Evolutionary conservation across 768 basidiomycete species (phyloP).

Genomic region (Coprinopsis strossmayeri): DNA sequence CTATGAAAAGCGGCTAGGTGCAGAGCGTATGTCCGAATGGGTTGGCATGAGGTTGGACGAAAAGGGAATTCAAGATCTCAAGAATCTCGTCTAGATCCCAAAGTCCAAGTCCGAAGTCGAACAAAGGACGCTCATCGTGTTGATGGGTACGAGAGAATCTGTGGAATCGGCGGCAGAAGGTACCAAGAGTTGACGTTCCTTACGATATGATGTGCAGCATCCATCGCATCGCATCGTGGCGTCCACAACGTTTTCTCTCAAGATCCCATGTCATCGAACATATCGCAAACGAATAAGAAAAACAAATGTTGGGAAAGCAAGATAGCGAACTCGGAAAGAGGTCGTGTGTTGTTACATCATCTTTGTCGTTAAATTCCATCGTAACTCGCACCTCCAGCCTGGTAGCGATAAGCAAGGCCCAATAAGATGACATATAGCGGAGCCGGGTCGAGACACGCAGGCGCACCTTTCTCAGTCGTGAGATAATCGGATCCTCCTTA

Average conservation of each 20-base stretch:
- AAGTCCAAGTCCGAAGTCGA: neutral
- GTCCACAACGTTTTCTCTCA: too few species aligned
- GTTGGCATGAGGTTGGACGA: slow-evolving; percentile 78
- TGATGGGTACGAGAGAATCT: too few species aligned
- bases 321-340: too few species aligned
- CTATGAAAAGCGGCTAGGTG: slow-evolving; percentile 81
- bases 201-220: too few species aligned
- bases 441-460: slow-evolving; percentile 6
- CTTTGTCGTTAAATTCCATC: slow-evolving; percentile 57
- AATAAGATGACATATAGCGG: neutral
- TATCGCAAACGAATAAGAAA: too few species aligned
- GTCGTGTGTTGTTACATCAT: slow-evolving; percentile 4
- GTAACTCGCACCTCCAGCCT: slow-evolving; percentile 89
- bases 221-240: too few species aligned
- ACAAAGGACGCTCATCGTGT: neutral
- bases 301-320: too few species aligned
- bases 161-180: too few species aligned
- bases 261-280: too few species aligned
- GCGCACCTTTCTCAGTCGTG: slow-evolving; percentile 72
- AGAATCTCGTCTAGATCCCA: slow-evolving; percentile 30
- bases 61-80: slow-evolving; percentile 56
- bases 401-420: slow-evolving; percentile 8
- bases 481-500: slow-evolving; percentile 80
- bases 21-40: slow-evolving; percentile 80
- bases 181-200: too few species aligned